phyloP scores from a whole-genome alignment of 75 land plant genomes.

The Pinus albicaulis region DNA sequence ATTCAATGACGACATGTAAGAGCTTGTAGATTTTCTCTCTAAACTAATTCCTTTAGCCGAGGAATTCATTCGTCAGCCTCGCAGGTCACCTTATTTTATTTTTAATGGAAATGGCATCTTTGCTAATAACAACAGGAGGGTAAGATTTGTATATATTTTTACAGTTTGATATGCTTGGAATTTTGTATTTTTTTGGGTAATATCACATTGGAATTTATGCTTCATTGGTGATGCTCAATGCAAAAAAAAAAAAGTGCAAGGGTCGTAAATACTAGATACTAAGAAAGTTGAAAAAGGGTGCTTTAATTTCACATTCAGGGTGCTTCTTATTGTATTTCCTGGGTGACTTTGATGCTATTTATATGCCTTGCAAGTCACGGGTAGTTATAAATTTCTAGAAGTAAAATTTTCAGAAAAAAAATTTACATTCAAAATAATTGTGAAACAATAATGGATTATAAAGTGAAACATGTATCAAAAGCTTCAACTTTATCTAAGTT shows the following conservation, averaged over 20 bases:
- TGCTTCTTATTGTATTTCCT: constrained; percentile 1
- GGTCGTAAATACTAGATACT: too few species aligned
- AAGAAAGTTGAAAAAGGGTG: too few species aligned
- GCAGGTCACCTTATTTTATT: background rate
- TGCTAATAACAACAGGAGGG: background rate
- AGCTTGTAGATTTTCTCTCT: constrained; percentile 75
- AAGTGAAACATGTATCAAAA: too few species aligned
- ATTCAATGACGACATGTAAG: constrained; percentile 27
- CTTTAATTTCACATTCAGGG: background rate
- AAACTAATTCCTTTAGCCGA: constrained; percentile 91
- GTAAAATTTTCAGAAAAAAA: too few species aligned
- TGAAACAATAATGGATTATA: too few species aligned
- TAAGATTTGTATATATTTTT: background rate
- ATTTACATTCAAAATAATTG: too few species aligned
- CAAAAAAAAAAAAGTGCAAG: too few species aligned
- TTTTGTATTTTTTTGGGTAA: background rate
- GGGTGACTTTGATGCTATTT: background rate
- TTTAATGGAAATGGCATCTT: background rate
- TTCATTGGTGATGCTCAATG: too few species aligned
- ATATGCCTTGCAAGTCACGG: too few species aligned
- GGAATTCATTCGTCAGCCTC: constrained; percentile 81
- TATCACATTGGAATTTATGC: too few species aligned
- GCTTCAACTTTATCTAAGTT: too few species aligned
- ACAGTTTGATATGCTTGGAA: background rate
- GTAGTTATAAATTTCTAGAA: too few species aligned